These are phyloP conservation scores for Glebionis coronaria DNA, from an alignment of 129 eudicot genomes.

Conservation along the genomic window DNA sequence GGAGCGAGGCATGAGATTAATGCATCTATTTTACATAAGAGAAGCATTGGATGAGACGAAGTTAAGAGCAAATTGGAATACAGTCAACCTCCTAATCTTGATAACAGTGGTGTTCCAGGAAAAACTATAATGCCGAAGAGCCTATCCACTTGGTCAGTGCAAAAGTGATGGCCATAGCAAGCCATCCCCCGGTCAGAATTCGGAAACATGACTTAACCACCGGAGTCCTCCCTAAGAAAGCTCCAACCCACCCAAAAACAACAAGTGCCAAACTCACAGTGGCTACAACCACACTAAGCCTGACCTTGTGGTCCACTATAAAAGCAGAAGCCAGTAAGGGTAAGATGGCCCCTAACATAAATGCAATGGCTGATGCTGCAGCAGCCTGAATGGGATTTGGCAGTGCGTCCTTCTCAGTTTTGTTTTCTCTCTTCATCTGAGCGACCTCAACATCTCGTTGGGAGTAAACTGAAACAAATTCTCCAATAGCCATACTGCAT, in stretches of 20 bases:
- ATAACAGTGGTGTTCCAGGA: neutral
- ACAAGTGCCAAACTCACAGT: conserved; percentile 32
- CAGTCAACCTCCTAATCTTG: neutral
- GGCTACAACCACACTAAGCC: conserved; percentile 34
- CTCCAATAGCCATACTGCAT: conserved; percentile 34
- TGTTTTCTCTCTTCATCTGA: conserved; percentile 26
- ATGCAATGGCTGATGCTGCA: conserved; percentile 31
- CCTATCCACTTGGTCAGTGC: conserved; percentile 29
- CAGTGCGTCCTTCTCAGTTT: conserved; percentile 19
- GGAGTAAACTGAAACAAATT: conserved; percentile 23
- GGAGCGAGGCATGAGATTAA: neutral
- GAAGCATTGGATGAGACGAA: neutral
- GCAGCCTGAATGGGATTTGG: conserved; percentile 35
- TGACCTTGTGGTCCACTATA: conserved; percentile 22
- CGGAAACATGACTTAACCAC: conserved; percentile 25
- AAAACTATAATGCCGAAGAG: conserved; percentile 18
- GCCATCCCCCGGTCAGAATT: conserved; percentile 34
- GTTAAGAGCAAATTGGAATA: neutral
- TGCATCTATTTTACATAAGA: neutral
- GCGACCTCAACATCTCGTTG: conserved; percentile 32
- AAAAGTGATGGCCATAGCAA: conserved; percentile 38
- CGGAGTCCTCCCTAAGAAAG: conserved; percentile 22
- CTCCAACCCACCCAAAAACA: conserved; percentile 29
- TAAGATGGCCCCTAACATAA: conserved; percentile 28
- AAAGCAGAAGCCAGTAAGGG: conserved; percentile 35